Conservation (phyloP, 2,329 filamentous ascomycete species). For the Pseudopyricularia cyperi region DNA sequence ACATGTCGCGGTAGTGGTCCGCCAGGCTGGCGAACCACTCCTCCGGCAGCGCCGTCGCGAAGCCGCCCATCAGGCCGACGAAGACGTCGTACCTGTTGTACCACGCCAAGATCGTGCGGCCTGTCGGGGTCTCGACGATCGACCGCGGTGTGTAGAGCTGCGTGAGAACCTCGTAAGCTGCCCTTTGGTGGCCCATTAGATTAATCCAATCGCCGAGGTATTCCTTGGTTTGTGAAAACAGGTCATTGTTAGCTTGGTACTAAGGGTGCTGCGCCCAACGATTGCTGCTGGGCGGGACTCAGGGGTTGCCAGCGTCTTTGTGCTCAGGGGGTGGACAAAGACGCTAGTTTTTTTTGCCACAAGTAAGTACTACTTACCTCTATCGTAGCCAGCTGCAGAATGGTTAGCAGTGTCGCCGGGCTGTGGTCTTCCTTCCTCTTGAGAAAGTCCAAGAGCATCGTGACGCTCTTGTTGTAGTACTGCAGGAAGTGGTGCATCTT, state of each 20-base stretch:
- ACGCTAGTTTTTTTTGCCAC: constrained; percentile 9
- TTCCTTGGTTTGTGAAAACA: constrained; percentile 45
- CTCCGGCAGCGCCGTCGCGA: constrained; percentile 56
- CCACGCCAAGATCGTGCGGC: constrained; percentile 71
- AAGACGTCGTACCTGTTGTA: constrained; percentile 82
- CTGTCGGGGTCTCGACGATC: constrained; percentile 55
- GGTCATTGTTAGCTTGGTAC: constrained; percentile 5
- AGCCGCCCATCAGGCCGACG: constrained; percentile 69
- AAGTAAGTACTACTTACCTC: constrained; percentile 49
- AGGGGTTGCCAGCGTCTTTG: no score
- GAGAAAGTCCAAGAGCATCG: constrained; percentile 57
- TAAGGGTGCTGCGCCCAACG: background rate
- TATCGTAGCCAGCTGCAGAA: constrained; percentile 83
- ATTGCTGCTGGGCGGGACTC: background rate
- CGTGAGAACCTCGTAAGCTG: constrained; percentile 69
- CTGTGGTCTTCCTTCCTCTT: constrained; percentile 57
- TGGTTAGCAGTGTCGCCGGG: constrained; percentile 68
- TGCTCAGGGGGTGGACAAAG: no score
- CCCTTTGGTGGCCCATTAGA: constrained; percentile 81
- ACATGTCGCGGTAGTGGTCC: constrained; percentile 48
- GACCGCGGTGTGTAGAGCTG: constrained; percentile 67
- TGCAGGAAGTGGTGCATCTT: constrained; percentile 70
- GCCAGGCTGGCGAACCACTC: constrained; percentile 65
- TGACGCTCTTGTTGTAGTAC: constrained; percentile 85
- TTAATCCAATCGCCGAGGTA: constrained; percentile 94